These are phyloP conservation scores for Phlebiopsis flavidoalba DNA, from an alignment of 768 basidiomycete species.

Conservation along the genomic window DNA sequence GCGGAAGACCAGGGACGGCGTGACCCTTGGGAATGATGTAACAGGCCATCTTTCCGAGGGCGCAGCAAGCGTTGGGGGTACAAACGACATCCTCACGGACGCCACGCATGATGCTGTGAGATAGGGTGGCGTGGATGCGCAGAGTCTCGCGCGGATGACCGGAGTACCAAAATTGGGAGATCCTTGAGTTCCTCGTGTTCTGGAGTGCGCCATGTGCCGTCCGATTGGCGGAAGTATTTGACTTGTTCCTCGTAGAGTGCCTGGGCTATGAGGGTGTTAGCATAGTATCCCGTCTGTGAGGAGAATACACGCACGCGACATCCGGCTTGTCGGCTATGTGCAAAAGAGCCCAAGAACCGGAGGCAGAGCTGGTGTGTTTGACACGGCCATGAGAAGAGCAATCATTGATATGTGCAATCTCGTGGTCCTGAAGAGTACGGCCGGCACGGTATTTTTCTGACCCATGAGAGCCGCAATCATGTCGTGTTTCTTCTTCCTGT, in stretches of 20 bases:
- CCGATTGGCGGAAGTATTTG: constrained; percentile 68
- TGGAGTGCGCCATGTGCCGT: constrained; percentile 75
- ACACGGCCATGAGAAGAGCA: constrained; percentile 97
- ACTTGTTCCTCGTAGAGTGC: constrained; percentile 89
- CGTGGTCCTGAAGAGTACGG: constrained; percentile 70
- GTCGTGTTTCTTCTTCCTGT: constrained; percentile 69
- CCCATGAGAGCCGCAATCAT: constrained; percentile 88
- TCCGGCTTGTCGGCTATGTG: constrained; percentile 77
- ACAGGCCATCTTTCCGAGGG: constrained; percentile 64
- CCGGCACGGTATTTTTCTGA: constrained; percentile 81
- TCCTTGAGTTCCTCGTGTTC: constrained; percentile 83
- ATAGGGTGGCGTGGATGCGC: constrained; percentile 87
- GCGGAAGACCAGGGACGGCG: constrained; percentile 88
- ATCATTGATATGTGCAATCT: constrained; percentile 99
- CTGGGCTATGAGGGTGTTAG: constrained; percentile 42
- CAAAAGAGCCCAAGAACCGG: constrained; percentile 85
- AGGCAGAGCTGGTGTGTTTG: constrained; percentile 97
- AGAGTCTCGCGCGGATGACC: constrained; percentile 90
- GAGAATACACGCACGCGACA: constrained; percentile 49
- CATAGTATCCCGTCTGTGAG: neutral
- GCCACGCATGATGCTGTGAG: constrained; percentile 91
- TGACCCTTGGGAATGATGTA: constrained; percentile 90
- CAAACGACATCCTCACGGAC: constrained; percentile 80
- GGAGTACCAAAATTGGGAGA: constrained; percentile 82
- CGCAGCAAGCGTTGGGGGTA: constrained; percentile 76